These are phyloP conservation scores for Mycocentrospora acerina DNA, from an alignment of 2,329 filamentous ascomycete genomes.

Conservation along the genomic window DNA sequence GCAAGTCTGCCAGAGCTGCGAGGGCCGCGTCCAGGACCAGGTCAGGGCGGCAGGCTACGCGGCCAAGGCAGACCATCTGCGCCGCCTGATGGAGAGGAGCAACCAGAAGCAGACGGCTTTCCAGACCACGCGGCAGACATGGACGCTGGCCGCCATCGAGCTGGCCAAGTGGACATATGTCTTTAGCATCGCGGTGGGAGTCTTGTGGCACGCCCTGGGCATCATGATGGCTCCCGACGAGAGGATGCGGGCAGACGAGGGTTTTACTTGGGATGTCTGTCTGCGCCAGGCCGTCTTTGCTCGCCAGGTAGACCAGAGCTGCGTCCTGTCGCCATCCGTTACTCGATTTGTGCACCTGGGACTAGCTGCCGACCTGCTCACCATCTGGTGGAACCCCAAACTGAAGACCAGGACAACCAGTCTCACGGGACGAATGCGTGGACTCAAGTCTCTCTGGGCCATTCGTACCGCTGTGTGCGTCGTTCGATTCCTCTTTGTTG, in stretches of 20 bases:
- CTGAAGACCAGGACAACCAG: slow-evolving; percentile 64
- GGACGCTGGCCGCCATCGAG: slow-evolving; percentile 48
- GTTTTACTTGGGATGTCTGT: slow-evolving; percentile 21
- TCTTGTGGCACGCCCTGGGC: slow-evolving; percentile 40
- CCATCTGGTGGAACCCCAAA: slow-evolving; percentile 69
- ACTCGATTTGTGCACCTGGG: slow-evolving; percentile 29
- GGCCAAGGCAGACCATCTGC: slow-evolving; percentile 78
- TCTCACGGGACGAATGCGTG: slow-evolving; percentile 54
- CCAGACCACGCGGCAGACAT: slow-evolving; percentile 43
- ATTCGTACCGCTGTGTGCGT: slow-evolving; percentile 63
- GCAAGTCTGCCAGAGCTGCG: slow-evolving; percentile 81
- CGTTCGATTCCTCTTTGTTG: slow-evolving; percentile 45
- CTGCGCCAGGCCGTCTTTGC: slow-evolving; percentile 19
- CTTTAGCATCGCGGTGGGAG: slow-evolving; percentile 36
- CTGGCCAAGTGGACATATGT: slow-evolving; percentile 47
- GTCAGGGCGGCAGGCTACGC: slow-evolving; percentile 74
- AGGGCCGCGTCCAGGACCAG: slow-evolving; percentile 68
- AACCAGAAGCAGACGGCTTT: slow-evolving; percentile 25
- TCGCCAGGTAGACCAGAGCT: slow-evolving; percentile 23
- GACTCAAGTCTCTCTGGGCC: slow-evolving; percentile 65
- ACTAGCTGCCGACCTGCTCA: slow-evolving; percentile 52
- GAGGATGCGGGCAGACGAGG: slow-evolving; percentile 2
- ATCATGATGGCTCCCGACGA: slow-evolving; percentile 19
- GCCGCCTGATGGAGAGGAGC: slow-evolving; percentile 69
- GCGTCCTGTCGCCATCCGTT: slow-evolving; percentile 27